Conservation (phyloP, 768 basidiomycete species). For the Mycena venus region DNA sequence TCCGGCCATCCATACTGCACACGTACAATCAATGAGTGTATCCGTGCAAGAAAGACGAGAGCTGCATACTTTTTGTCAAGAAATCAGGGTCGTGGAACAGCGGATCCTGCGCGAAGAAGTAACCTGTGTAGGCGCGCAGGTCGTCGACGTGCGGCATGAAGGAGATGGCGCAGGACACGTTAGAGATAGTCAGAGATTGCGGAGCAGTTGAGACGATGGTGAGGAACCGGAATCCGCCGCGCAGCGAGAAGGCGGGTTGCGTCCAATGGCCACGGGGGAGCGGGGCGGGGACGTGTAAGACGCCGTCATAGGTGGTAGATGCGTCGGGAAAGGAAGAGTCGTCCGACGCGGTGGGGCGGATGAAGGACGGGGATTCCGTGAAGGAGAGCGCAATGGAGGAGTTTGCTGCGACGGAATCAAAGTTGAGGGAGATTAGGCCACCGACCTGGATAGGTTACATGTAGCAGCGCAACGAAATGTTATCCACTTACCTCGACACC, state of each 20-base stretch:
- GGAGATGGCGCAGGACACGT: slow-evolving; percentile 63
- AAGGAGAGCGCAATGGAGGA: slow-evolving; percentile 65
- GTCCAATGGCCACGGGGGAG: slow-evolving; percentile 58
- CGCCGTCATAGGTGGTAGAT: slow-evolving; percentile 57
- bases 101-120: slow-evolving; percentile 64
- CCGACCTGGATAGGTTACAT: slow-evolving; percentile 56
- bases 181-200: slow-evolving; percentile 57
- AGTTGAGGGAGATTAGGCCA: slow-evolving; percentile 64
- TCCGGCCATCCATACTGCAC: slow-evolving; percentile 70
- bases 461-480: not conserved
- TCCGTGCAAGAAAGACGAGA: not conserved
- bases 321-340: slow-evolving; percentile 65
- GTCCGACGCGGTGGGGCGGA: slow-evolving; percentile 65
- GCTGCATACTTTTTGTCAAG: slow-evolving; percentile 59
- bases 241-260: slow-evolving; percentile 57
- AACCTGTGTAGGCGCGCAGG: slow-evolving; percentile 63
- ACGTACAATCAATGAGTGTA: not conserved
- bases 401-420: slow-evolving; percentile 46
- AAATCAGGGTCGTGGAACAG: slow-evolving; percentile 61
- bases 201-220: slow-evolving; percentile 56
- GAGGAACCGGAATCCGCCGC: slow-evolving; percentile 69
- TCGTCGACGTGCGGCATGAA: slow-evolving; percentile 68
- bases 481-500: slow-evolving; percentile 59
- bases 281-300: slow-evolving; percentile 55
- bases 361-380: slow-evolving; percentile 70